Evolutionary conservation across 306 rosid genomes (phyloP).

Genomic region (Glycine latifolia): DNA sequence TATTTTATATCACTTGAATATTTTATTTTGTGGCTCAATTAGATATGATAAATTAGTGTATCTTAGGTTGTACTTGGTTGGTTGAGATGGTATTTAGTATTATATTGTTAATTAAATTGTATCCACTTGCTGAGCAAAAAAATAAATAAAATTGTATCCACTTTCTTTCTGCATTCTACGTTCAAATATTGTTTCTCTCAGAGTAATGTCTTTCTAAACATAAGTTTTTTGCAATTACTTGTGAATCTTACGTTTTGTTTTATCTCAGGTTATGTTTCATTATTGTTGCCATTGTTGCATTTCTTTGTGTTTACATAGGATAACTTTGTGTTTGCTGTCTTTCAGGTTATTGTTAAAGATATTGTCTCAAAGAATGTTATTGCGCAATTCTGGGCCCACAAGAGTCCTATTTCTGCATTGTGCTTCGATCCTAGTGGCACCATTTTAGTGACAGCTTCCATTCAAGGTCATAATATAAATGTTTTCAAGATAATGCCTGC

Average conservation of each 20-base stretch:
- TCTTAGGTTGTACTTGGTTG: conserved; percentile 4
- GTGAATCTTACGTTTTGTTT: conserved; percentile 14
- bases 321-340: conserved; percentile 43
- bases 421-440: conserved; percentile 96
- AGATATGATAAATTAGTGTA: neutral
- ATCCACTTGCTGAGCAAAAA: no score
- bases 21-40: neutral
- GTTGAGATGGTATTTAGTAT: neutral
- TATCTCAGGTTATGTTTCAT: neutral
- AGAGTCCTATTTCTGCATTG: conserved; percentile 92
- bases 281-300: neutral
- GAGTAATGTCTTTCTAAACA: conserved; percentile 19
- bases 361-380: conserved; percentile 74
- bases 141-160: no score
- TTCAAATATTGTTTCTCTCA: conserved; percentile 6
- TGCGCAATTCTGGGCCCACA: conserved; percentile 91
- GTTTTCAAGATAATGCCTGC: conserved; percentile 85
- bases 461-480: conserved; percentile 94
- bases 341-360: conserved; percentile 90
- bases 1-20: neutral
- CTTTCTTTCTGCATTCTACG: conserved; percentile 11
- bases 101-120: conserved; percentile 12
- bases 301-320: neutral
- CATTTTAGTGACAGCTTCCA: conserved; percentile 88
- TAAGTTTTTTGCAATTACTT: neutral